phyloP scores from a whole-genome alignment of 1,139 yeast species.

The Tardiomyces depauwii region DNA sequence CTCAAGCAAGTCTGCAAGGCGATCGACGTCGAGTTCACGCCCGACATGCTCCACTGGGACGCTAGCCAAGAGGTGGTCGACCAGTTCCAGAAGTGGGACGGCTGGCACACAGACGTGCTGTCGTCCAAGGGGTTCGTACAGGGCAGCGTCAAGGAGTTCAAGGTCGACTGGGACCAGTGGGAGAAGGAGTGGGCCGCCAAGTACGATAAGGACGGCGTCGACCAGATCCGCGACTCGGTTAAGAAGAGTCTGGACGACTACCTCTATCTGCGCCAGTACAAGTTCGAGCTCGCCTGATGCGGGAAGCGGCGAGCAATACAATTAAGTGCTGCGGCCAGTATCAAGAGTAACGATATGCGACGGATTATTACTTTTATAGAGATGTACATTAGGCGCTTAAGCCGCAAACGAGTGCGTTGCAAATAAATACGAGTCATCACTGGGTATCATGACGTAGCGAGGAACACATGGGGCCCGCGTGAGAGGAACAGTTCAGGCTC shows the following conservation, averaged over 20 bases:
- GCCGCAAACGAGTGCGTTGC: too few species aligned
- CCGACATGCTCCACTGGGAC: slow-evolving; percentile 19
- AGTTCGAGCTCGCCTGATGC: neutral
- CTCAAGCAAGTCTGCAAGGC: slow-evolving; percentile 14
- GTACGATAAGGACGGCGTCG: slow-evolving; percentile 12
- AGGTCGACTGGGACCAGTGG: slow-evolving; percentile 15
- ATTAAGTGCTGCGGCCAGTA: too few species aligned
- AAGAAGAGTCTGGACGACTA: slow-evolving; percentile 16
- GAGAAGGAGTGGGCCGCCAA: slow-evolving; percentile 13
- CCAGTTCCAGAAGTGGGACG: slow-evolving; percentile 20
- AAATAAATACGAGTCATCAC: too few species aligned
- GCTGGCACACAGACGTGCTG: slow-evolving; percentile 21
- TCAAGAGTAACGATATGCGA: too few species aligned
- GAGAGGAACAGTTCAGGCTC: slow-evolving; percentile 8
- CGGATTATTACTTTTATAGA: too few species aligned
- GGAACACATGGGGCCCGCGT: too few species aligned
- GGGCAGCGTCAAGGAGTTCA: slow-evolving; percentile 5
- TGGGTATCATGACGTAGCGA: too few species aligned
- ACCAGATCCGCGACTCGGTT: slow-evolving; percentile 13
- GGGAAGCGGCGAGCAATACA: neutral
- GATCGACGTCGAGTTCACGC: slow-evolving; percentile 14
- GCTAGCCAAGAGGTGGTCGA: slow-evolving; percentile 12
- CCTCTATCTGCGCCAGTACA: slow-evolving; percentile 11
- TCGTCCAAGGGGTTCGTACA: slow-evolving; percentile 16
- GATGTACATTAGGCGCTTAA: too few species aligned